Conservation (phyloP, 176 grass and related monocot species). For the Cenchrus purpureus region DNA sequence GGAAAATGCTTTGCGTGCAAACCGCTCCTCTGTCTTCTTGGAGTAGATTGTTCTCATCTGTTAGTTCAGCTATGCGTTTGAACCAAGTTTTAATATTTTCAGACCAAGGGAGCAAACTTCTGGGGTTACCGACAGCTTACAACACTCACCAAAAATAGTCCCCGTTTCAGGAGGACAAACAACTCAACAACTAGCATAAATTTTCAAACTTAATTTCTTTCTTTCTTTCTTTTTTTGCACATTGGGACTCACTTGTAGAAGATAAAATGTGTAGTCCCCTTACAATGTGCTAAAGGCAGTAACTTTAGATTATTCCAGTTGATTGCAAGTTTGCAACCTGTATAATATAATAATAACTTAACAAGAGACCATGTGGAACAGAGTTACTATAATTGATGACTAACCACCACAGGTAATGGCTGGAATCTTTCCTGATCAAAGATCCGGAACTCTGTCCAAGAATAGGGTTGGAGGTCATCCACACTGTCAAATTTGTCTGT, state of each 20-base stretch:
- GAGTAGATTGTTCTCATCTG: neutral
- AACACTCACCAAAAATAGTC: neutral
- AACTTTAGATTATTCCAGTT: neutral
- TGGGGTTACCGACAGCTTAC: neutral
- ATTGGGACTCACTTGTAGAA: neutral
- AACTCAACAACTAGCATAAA: neutral
- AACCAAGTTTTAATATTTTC: neutral
- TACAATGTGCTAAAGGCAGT: neutral
- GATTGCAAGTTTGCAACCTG: neutral
- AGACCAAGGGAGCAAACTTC: neutral
- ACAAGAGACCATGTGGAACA: constrained; percentile 8
- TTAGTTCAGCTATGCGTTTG: neutral
- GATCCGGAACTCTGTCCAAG: neutral
- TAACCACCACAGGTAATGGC: neutral
- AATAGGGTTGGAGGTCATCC: neutral
- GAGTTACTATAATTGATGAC: constrained; percentile 13
- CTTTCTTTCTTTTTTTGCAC: neutral
- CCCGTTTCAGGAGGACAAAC: neutral
- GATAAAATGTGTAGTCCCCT: neutral
- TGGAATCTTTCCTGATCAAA: constrained; percentile 24
- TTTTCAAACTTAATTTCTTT: too few species aligned
- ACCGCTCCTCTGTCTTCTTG: neutral
- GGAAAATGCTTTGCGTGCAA: neutral
- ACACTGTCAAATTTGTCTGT: constrained; percentile 11
- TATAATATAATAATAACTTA: neutral